phyloP scores from a whole-genome alignment of 192 early-diverging fungal species.

The Coemansia sp. region DNA sequence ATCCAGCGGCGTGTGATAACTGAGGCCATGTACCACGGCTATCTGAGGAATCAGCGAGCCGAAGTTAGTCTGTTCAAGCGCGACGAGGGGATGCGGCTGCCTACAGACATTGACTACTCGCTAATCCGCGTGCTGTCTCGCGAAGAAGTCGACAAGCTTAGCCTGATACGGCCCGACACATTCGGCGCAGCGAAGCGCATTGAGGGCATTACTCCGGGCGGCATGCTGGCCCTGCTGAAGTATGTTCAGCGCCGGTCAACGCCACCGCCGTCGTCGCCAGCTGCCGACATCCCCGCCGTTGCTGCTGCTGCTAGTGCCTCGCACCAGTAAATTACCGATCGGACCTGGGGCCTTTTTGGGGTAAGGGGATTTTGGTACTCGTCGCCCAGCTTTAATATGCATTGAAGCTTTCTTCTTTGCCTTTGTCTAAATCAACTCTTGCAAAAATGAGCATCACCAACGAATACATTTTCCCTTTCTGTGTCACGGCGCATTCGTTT shows the following conservation, averaged over 20 bases:
- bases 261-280: background rate
- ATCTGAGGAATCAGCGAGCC: conserved; percentile 60
- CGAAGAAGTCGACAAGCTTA: conserved; percentile 51
- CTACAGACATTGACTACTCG: conserved; percentile 64
- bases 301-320: background rate
- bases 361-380: background rate
- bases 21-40: conserved; percentile 67
- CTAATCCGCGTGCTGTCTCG: conserved; percentile 38
- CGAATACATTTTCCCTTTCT: conserved; percentile 54
- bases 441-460: conserved; percentile 43
- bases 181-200: conserved; percentile 72
- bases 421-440: background rate
- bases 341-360: background rate
- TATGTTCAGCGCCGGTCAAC: conserved; percentile 46
- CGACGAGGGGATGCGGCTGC: conserved; percentile 66
- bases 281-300: background rate
- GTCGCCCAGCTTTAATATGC: background rate
- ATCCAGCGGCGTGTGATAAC: conserved; percentile 59
- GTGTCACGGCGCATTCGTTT: conserved; percentile 90
- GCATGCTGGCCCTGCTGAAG: conserved; percentile 66
- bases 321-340: background rate
- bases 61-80: conserved; percentile 64
- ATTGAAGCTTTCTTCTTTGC: background rate
- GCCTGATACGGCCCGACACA: conserved; percentile 40
- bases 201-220: conserved; percentile 76